Evolutionary conservation across 805 yeast species (phyloP), one percentile per base, ranked within the genome.

Genomic region (Nakazawaea populi): DNA sequence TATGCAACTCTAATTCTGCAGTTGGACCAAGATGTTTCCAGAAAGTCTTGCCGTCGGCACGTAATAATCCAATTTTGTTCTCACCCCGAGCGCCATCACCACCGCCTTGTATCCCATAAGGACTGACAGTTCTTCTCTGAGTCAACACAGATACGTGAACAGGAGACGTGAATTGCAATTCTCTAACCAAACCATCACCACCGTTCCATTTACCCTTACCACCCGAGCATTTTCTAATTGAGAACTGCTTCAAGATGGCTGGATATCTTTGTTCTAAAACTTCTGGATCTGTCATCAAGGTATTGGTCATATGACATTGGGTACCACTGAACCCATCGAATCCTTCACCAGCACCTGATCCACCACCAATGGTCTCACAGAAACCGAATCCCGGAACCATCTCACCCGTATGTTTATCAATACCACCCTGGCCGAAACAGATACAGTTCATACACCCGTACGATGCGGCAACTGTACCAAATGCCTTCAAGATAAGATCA

Each of bases 401-500:
- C n/a, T 62, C 61, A 44, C 77, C 66, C 27, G 69, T 65, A 3
- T 53, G 58, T 18, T 67, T 68, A 48, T 67, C 70, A 45, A 76
- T 75, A 44, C 86, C 88, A 48, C 79, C 83, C 30, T 76, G 76
- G 11, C 96, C 96, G 69, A 89, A 90, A 0, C 94, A 87, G 55
- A 90, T 75, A 66, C 88, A 89, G 67, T 90, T 90, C 69, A 94
- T 87, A 51, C 91, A 89, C 30, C 96, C 96, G 63, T 88, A 96
- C 1, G 96, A 87, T 52, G 89, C 96, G 1, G 96, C 96, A 61
- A 87, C 83, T 5, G 88, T 85, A 51, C 79, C 76, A 62, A 89
- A 89, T 0, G 96, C 92, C 58, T 82, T 83, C 60, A 90, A 72
- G 28, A 91, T 76, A 4, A 85, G 89, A 65, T 89, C 96, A 0